These are phyloP conservation scores for Fomitiporia mediterranea DNA, from an alignment of 1,284 basidiomycete genomes.

Conservation along the genomic window DNA sequence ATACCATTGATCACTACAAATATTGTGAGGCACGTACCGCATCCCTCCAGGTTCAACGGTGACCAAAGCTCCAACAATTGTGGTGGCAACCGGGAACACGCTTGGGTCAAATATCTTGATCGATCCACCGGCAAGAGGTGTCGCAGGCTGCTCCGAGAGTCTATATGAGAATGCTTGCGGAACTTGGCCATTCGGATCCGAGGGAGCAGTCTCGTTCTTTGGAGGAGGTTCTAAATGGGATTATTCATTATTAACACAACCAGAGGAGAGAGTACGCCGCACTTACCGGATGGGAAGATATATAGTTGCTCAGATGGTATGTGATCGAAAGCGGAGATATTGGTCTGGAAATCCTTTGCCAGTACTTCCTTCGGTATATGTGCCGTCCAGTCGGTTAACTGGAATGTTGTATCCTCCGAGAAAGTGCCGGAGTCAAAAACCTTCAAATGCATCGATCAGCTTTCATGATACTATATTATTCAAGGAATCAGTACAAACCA, in stretches of 20 bases:
- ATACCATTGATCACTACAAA: neutral
- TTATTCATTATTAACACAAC: slow-evolving; percentile 20
- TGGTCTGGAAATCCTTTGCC: slow-evolving; percentile 47
- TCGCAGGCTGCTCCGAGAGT: slow-evolving; percentile 42
- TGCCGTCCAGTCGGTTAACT: slow-evolving; percentile 45
- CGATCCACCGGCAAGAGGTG: slow-evolving; percentile 44
- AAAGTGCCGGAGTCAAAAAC: slow-evolving; percentile 49
- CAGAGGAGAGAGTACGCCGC: neutral
- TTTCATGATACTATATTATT: neutral
- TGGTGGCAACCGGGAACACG: slow-evolving; percentile 51
- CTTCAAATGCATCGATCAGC: neutral
- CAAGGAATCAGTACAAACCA: slow-evolving; percentile 43
- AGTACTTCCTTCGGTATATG: slow-evolving; percentile 48
- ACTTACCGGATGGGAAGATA: slow-evolving; percentile 45
- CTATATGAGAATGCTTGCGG: slow-evolving; percentile 49
- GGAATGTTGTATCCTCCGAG: slow-evolving; percentile 54
- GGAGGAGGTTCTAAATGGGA: slow-evolving; percentile 31
- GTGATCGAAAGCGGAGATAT: slow-evolving; percentile 39
- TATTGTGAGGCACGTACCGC: slow-evolving; percentile 34
- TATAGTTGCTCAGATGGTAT: slow-evolving; percentile 48
- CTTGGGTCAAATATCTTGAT: slow-evolving; percentile 57
- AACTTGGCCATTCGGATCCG: slow-evolving; percentile 39
- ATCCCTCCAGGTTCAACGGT: slow-evolving; percentile 54
- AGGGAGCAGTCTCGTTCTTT: slow-evolving; percentile 38
- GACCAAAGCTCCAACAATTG: slow-evolving; percentile 55